Evolutionary conservation across 495 filamentous ascomycete species (phyloP).

Genomic region (Penicilliopsis zonata): DNA sequence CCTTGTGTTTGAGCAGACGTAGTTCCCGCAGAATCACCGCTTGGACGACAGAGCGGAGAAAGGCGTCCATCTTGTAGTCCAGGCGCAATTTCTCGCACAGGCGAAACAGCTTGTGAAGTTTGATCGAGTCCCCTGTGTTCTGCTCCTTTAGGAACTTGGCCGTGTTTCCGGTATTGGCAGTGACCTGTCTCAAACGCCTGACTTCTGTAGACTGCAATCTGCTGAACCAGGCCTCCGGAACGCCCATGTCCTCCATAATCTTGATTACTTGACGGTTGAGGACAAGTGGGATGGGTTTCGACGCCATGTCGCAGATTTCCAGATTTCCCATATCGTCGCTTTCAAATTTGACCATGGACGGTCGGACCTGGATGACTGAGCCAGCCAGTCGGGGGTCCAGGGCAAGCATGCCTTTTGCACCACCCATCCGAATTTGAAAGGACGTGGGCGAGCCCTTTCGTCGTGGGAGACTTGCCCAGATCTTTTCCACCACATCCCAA

Average conservation of each 20-base stretch:
- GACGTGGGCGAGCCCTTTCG: constrained; percentile 25
- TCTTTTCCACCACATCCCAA: constrained; percentile 30
- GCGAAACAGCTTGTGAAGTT: constrained; percentile 46
- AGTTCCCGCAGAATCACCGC: constrained; percentile 51
- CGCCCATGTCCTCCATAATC: constrained; percentile 63
- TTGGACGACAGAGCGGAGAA: constrained; percentile 54
- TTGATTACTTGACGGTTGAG: constrained; percentile 74
- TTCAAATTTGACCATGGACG: constrained; percentile 74
- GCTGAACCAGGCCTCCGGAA: constrained; percentile 43
- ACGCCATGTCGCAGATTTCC: constrained; percentile 63
- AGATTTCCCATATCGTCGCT: constrained; percentile 39
- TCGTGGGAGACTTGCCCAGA: constrained; percentile 8
- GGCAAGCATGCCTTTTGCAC: constrained; percentile 60
- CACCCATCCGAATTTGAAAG: constrained; percentile 55
- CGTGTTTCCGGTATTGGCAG: constrained; percentile 40
- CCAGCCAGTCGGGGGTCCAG: constrained; percentile 48
- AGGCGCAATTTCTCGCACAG: constrained; percentile 38
- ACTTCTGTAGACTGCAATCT: constrained; percentile 46
- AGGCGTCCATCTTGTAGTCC: constrained; percentile 50
- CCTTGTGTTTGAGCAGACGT: constrained; percentile 61
- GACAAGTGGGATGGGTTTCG: constrained; percentile 50
- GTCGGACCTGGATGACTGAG: constrained; percentile 42
- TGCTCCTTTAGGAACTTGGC: constrained; percentile 47
- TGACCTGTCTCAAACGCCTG: constrained; percentile 41
- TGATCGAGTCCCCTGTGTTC: constrained; percentile 39